Evolutionary conservation across 78 protist species (phyloP), one percentile per base, ranked within the genome.

Genomic region (Isochrysis galbana): DNA sequence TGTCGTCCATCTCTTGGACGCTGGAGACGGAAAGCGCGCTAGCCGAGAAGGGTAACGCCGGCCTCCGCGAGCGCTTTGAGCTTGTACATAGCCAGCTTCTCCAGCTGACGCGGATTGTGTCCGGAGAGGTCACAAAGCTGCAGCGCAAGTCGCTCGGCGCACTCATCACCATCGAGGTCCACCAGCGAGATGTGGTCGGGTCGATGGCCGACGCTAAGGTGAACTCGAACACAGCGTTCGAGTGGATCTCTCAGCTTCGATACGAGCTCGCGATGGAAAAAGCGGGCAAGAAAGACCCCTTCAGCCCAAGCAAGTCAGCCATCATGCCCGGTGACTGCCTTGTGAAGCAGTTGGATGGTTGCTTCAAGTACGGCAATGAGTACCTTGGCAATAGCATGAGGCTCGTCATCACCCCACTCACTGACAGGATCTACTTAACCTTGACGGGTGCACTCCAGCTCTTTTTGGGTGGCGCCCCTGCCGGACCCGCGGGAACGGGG

Each of bases 281-380:
- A 77, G 61, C 94, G 67, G 45, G 92, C 46, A 93, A 97, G 45
- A 94, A 96, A 17, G 98, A 95, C n/a, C n/a, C n/a, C n/a, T n/a
- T n/a, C n/a, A n/a, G n/a, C n/a, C n/a, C n/a, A n/a, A n/a, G 1
- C 26, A 29, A 55, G 26, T 69, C 32, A 38, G 38, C 0, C 32
- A 32, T 7, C 32, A 17, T 38, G 42, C 22, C 26, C 39, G 5
- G 38, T 1, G 38, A 0, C 78, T 11, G 42, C 42, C 78, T 69
- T 38, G 78, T 69, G 42, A 69, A 19, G 32, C 78, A 69, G 78
- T 17, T 74, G 17, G 46, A 74, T 29, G 10, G 34, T 25, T 0
- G 0, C 34, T 93, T 97, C 32, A 54, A 78, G 21, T 97, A 97
- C 92, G 95, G 97, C 74, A 96, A 96, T 95, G 99, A 98, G 90